phyloP scores from a whole-genome alignment of 129 eudicot species.

The Pseudognaphalium luteoalbum region DNA sequence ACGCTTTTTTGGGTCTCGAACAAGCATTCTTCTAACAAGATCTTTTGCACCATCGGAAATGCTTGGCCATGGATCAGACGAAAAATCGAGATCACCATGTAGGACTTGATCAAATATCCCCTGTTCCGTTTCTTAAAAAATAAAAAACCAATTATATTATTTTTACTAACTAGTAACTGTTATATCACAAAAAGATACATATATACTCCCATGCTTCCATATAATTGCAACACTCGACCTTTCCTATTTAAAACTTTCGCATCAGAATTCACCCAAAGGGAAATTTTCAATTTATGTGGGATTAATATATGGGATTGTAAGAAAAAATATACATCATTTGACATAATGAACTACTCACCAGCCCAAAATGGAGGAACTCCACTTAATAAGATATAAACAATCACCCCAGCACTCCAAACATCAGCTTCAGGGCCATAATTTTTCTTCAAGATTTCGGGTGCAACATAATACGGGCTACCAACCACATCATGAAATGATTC shows the following conservation, averaged over 20 bases:
- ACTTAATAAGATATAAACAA: constrained; percentile 62
- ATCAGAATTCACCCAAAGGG: not conserved
- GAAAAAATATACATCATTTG: not conserved
- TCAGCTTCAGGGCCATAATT: constrained; percentile 81
- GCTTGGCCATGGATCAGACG: constrained; percentile 73
- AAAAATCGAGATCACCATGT: constrained; percentile 72
- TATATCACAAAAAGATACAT: not conserved
- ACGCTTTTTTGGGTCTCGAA: constrained; percentile 60
- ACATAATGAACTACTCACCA: constrained; percentile 41
- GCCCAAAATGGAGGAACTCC: constrained; percentile 88
- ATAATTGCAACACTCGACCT: not conserved
- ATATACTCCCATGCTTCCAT: not conserved
- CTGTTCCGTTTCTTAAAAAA: constrained; percentile 54
- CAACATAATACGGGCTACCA: constrained; percentile 85
- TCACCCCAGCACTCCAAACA: constrained; percentile 85
- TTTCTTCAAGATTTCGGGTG: constrained; percentile 70
- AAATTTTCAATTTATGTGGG: not conserved
- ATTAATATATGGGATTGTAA: not conserved
- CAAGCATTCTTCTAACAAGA: constrained; percentile 69
- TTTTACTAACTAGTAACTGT: not conserved
- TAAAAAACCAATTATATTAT: not conserved
- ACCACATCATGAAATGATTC: constrained; percentile 67
- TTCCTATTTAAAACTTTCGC: not conserved
- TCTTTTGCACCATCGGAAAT: constrained; percentile 73
- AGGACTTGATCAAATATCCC: constrained; percentile 73